Conservation (phyloP, 2,329 filamentous ascomycete genomes). For the Podosphaera aphanis region DNA sequence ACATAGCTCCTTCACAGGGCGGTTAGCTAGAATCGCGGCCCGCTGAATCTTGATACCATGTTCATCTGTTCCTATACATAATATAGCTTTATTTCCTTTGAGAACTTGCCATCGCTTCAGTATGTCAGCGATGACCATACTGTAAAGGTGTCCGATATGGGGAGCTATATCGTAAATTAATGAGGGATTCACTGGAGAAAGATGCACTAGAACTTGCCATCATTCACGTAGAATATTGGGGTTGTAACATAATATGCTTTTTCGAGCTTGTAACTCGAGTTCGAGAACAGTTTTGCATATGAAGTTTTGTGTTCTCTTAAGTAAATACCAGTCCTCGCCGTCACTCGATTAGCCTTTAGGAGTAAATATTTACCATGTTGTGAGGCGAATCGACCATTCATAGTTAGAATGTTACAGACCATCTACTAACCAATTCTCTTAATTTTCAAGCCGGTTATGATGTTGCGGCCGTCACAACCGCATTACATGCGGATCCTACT, state of each 20-base stretch:
- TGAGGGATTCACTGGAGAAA: neutral
- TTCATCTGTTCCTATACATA: constrained; percentile 87
- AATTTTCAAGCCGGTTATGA: too few relatives aligned
- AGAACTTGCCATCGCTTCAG: constrained; percentile 78
- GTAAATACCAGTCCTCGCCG: neutral
- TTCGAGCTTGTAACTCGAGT: constrained; percentile 9
- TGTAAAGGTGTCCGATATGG: constrained; percentile 86
- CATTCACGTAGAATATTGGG: constrained; percentile 98
- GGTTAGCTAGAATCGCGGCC: constrained; percentile 47
- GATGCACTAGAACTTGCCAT: constrained; percentile 28
- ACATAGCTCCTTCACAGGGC: constrained; percentile 65
- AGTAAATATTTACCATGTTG: neutral
- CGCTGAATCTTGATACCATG: constrained; percentile 95
- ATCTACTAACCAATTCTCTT: too few relatives aligned
- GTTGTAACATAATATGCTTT: constrained; percentile 94
- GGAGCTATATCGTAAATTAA: constrained; percentile 33
- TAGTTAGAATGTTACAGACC: too few relatives aligned
- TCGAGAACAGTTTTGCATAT: constrained; percentile 10
- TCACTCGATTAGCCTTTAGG: neutral
- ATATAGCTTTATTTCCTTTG: constrained; percentile 42
- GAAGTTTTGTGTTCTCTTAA: constrained; percentile 6
- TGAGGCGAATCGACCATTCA: too few relatives aligned
- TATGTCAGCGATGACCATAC: constrained; percentile 74
- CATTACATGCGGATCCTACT: too few relatives aligned
- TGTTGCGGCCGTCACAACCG: too few relatives aligned